phyloP scores from a whole-genome alignment of 148 eudicot species.

The Heliosperma pusillum region DNA sequence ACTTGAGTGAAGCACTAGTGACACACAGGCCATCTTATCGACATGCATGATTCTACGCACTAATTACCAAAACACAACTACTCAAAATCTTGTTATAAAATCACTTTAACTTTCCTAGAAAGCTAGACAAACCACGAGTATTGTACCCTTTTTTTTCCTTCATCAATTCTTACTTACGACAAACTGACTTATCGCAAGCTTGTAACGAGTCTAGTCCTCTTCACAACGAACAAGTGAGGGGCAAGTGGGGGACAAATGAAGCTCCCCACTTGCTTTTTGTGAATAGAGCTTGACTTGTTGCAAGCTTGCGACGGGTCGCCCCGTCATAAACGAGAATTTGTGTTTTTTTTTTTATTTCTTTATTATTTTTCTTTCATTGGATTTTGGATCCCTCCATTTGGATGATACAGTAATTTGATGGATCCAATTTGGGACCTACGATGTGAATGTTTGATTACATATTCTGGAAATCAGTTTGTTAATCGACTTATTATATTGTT shows the following conservation, averaged over 20 bases:
- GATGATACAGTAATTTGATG: neutral
- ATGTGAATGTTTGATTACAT: neutral
- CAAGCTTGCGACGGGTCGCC: no score
- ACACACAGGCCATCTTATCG: neutral
- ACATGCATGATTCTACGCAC: constrained; percentile 11
- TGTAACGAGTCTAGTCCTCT: no score
- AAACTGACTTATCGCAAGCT: no score
- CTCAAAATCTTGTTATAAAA: neutral
- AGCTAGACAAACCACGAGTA: neutral
- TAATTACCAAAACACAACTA: constrained; percentile 4
- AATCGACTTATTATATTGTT: neutral
- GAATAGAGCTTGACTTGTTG: no score
- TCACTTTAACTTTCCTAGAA: neutral
- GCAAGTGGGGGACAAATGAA: no score
- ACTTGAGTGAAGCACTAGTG: neutral
- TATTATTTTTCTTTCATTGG: no score
- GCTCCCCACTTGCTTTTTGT: no score
- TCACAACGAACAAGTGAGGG: no score
- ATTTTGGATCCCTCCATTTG: neutral
- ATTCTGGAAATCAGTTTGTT: neutral
- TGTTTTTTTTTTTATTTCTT: no score
- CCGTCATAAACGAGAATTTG: no score
- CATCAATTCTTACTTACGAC: no score
- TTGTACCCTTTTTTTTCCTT: constrained; percentile 2
- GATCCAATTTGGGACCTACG: neutral